phyloP scores from a whole-genome alignment of 1,284 basidiomycete species.

The Microbotryum lychnidis-dioicae region DNA sequence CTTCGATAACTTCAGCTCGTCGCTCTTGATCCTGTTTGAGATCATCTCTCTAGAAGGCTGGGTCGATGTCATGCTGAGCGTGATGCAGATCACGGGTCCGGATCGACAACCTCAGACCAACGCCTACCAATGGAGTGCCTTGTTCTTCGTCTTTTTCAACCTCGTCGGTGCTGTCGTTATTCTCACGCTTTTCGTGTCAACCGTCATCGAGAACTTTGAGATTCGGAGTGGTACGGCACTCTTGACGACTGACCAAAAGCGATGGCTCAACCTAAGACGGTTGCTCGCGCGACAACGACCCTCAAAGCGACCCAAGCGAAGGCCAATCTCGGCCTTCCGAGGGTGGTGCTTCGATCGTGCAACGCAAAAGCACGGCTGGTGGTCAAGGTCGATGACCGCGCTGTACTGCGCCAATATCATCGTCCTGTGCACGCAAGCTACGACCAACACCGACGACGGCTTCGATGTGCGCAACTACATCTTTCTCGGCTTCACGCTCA shows the following conservation, averaged over 20 bases:
- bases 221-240: constrained; percentile 74
- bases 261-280: constrained; percentile 91
- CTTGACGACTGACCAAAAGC: constrained; percentile 77
- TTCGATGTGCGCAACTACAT: constrained; percentile 55
- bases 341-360: constrained; percentile 90
- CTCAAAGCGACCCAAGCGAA: constrained; percentile 62
- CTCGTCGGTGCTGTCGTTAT: constrained; percentile 84
- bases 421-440: constrained; percentile 78
- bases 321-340: constrained; percentile 51
- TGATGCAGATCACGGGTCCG: constrained; percentile 67
- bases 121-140: constrained; percentile 66
- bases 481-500: constrained; percentile 63
- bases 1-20: constrained; percentile 80
- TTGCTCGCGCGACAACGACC: constrained; percentile 80
- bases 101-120: constrained; percentile 64
- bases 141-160: constrained; percentile 92
- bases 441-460: constrained; percentile 53
- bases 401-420: constrained; percentile 79
- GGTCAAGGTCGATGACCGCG: constrained; percentile 73
- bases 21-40: constrained; percentile 88
- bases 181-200: constrained; percentile 49
- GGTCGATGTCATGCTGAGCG: constrained; percentile 81
- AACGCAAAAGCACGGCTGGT: constrained; percentile 86
- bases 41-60: constrained; percentile 92
- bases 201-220: constrained; percentile 74